phyloP scores from a whole-genome alignment of 2,329 filamentous ascomycete species.

The Thelonectria rubi region DNA sequence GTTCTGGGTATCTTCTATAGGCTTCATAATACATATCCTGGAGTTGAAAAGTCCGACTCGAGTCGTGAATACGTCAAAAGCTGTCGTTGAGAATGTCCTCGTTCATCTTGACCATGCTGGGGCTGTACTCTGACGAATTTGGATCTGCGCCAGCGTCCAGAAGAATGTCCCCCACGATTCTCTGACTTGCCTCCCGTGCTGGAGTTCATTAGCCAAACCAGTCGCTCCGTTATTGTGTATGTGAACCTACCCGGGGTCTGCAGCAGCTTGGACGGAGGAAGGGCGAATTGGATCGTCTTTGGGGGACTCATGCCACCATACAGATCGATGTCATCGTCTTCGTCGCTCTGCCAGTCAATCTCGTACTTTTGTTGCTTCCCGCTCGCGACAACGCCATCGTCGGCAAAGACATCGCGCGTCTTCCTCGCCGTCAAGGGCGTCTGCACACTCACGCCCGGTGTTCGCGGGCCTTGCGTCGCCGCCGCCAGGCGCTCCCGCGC shows the following conservation, averaged over 20 bases:
- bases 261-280: constrained; percentile 79
- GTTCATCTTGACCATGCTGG: constrained; percentile 72
- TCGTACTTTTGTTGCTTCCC: constrained; percentile 58
- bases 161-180: constrained; percentile 83
- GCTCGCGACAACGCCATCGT: constrained; percentile 33
- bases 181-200: constrained; percentile 82
- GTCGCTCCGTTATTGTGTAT: background rate
- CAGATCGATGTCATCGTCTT: constrained; percentile 67
- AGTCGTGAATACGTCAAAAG: constrained; percentile 54
- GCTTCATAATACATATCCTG: constrained; percentile 10
- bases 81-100: constrained; percentile 69
- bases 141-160: constrained; percentile 75
- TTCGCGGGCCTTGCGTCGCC: constrained; percentile 64
- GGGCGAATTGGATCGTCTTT: constrained; percentile 88
- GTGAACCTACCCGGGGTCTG: constrained; percentile 76
- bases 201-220: constrained; percentile 18
- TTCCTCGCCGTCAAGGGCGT: constrained; percentile 69
- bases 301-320: constrained; percentile 86
- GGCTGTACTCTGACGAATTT: constrained; percentile 67
- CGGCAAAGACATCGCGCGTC: constrained; percentile 59
- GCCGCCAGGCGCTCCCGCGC: constrained; percentile 54
- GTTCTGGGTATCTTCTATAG: constrained; percentile 16
- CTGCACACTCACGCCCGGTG: constrained; percentile 86
- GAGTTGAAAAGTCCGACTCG: constrained; percentile 1
- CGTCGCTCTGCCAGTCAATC: constrained; percentile 79